phyloP scores from a whole-genome alignment of 225 moss, liverwort and hornwort genomes.

The Pseudoscleropodium purum region DNA sequence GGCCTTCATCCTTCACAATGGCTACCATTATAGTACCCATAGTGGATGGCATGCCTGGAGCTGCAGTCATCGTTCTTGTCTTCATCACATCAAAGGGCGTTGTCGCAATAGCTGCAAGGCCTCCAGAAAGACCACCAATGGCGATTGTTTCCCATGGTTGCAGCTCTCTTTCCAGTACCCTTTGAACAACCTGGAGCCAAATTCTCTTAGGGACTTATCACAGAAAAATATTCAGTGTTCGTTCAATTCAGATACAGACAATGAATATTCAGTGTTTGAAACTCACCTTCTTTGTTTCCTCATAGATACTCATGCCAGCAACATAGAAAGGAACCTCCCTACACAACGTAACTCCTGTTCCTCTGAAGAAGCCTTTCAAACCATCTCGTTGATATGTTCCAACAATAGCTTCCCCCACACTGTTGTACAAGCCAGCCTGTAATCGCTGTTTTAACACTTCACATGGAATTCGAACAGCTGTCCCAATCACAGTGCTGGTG shows the following conservation, averaged over 20 bases:
- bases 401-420: constrained; percentile 48
- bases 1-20: constrained; percentile 31
- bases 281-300: constrained; percentile 33
- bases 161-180: constrained; percentile 24
- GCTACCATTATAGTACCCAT: constrained; percentile 35
- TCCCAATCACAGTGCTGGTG: constrained; percentile 55
- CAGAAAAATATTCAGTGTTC: background rate
- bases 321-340: constrained; percentile 62
- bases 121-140: constrained; percentile 39
- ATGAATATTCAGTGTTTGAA: background rate
- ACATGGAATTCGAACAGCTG: constrained; percentile 53
- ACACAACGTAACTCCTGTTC: constrained; percentile 52
- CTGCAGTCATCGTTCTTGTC: constrained; percentile 42
- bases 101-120: constrained; percentile 44
- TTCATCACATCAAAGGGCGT: constrained; percentile 52
- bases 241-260: background rate
- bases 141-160: constrained; percentile 43
- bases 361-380: constrained; percentile 49
- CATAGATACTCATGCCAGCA: constrained; percentile 57
- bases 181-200: constrained; percentile 21
- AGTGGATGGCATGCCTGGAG: constrained; percentile 41
- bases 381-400: constrained; percentile 50
- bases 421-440: constrained; percentile 58
- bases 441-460: constrained; percentile 57
- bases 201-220: background rate